Conservation (phyloP, 257 asterid genomes). For the Solanum corneliomulleri region DNA sequence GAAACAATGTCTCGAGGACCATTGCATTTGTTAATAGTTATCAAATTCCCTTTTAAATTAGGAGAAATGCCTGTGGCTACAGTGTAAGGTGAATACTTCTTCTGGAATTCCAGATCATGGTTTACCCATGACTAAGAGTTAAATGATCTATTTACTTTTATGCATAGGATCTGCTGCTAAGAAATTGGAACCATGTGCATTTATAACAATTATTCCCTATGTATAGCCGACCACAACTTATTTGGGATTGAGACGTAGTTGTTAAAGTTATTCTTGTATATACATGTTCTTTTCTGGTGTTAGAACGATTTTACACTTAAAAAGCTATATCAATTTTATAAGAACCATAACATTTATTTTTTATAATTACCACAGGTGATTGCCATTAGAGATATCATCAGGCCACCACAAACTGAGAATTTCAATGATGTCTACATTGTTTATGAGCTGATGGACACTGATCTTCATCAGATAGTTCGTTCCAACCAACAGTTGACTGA, state of each 20-base stretch:
- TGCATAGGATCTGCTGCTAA: not conserved
- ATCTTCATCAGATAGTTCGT: slow-evolving; percentile 92
- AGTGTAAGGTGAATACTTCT: not conserved
- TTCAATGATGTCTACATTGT: slow-evolving; percentile 96
- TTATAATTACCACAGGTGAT: slow-evolving; percentile 41
- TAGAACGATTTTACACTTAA: not conserved
- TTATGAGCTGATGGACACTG: slow-evolving; percentile 94
- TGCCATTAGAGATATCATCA: slow-evolving; percentile 78
- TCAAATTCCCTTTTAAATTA: not conserved
- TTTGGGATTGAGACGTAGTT: not conserved
- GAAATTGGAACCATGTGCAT: not conserved
- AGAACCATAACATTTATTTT: not conserved
- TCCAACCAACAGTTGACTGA: slow-evolving; percentile 75
- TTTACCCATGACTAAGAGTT: not conserved
- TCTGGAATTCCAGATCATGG: not conserved
- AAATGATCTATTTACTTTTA: not conserved
- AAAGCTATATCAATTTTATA: not conserved
- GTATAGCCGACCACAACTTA: not conserved
- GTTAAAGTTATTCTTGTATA: not conserved
- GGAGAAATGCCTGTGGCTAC: not conserved
- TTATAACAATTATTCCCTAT: not conserved
- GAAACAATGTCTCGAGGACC: not conserved
- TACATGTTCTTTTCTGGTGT: not conserved
- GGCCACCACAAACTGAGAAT: slow-evolving; percentile 92
- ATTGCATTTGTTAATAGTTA: not conserved